phyloP scores from a whole-genome alignment of 192 early-diverging fungal species.

The Coemansia sp. region DNA sequence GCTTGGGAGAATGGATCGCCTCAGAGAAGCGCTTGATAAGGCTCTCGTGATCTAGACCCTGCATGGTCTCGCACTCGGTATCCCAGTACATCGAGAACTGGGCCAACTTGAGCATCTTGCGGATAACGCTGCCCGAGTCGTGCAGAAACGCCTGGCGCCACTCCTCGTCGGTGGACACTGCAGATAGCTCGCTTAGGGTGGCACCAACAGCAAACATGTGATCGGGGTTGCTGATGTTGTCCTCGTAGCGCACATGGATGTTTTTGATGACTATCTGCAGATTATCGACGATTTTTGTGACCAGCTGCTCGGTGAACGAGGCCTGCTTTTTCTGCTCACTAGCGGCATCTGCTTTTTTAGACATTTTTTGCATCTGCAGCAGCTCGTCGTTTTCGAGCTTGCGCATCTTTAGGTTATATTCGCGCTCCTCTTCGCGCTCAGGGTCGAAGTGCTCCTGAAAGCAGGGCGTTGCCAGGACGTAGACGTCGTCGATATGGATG shows the following conservation, averaged over 20 bases:
- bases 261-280: constrained; percentile 92
- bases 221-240: constrained; percentile 73
- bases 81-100: constrained; percentile 89
- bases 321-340: constrained; percentile 71
- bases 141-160: constrained; percentile 84
- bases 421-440: constrained; percentile 74
- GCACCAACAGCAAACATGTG: constrained; percentile 87
- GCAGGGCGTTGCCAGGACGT: constrained; percentile 82
- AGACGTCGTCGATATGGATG: constrained; percentile 86
- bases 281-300: constrained; percentile 95
- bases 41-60: constrained; percentile 58
- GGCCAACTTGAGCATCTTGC: constrained; percentile 79
- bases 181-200: constrained; percentile 87
- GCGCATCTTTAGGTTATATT: constrained; percentile 79
- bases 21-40: constrained; percentile 30
- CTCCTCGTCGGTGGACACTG: constrained; percentile 83
- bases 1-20: constrained; percentile 10
- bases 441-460: constrained; percentile 82
- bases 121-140: constrained; percentile 74
- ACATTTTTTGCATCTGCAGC: constrained; percentile 28
- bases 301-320: constrained; percentile 86
- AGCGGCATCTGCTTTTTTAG: constrained; percentile 22
- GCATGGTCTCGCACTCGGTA: constrained; percentile 66
- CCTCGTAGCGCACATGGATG: constrained; percentile 96
- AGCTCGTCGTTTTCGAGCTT: constrained; percentile 67